Conservation (phyloP, 2,329 filamentous ascomycete genomes). For the Shiraia bambusicola region DNA sequence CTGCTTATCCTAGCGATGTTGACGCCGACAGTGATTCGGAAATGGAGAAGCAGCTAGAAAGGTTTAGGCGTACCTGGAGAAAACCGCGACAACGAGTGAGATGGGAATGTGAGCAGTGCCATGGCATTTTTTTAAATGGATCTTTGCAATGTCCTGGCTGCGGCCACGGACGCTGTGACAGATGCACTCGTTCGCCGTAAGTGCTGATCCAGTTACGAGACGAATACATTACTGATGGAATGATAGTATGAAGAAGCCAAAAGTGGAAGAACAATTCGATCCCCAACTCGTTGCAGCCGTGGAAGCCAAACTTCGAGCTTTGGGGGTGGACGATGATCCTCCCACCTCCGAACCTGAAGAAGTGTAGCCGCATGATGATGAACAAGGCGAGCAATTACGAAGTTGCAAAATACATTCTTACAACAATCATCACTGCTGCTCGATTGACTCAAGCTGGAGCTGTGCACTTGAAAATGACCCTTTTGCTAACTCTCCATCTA, state of each 20-base stretch:
- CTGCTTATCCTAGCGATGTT: conserved; percentile 68
- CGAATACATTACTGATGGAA: conserved; percentile 8
- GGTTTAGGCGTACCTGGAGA: conserved; percentile 44
- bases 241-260: conserved; percentile 58
- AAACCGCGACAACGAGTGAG: conserved; percentile 49
- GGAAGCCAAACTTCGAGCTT: conserved; percentile 54
- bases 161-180: conserved; percentile 59
- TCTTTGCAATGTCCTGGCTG: conserved; percentile 62
- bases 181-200: conserved; percentile 58
- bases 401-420: neutral
- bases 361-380: neutral
- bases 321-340: conserved; percentile 30
- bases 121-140: conserved; percentile 58
- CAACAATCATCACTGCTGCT: too few species aligned
- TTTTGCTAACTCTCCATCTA: too few species aligned
- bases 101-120: conserved; percentile 63
- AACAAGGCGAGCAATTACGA: neutral
- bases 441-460: too few species aligned
- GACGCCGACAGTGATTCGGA: conserved; percentile 39
- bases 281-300: conserved; percentile 61
- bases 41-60: conserved; percentile 28
- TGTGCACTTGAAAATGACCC: too few species aligned
- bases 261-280: conserved; percentile 58
- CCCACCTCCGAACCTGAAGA: conserved; percentile 19
- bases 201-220: conserved; percentile 15